phyloP scores from a whole-genome alignment of 2,329 filamentous ascomycete species.

The Claviceps cyperi region DNA sequence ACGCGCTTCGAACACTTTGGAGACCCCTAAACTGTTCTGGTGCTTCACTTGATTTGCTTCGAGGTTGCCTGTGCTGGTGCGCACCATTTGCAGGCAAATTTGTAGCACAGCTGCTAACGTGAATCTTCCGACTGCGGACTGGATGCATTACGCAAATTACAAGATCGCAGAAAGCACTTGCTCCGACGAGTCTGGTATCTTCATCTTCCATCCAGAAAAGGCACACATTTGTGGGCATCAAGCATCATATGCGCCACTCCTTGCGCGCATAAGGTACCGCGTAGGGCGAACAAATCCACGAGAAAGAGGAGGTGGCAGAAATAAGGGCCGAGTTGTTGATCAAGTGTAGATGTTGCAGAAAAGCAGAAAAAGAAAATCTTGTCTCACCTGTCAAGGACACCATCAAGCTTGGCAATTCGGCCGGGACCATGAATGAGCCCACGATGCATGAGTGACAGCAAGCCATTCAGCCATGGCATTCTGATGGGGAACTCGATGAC shows the following conservation, averaged over 20 bases:
- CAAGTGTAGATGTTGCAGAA: slow-evolving; percentile 8
- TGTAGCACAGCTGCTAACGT: slow-evolving; percentile 24
- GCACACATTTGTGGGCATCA: neutral
- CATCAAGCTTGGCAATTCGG: slow-evolving; percentile 57
- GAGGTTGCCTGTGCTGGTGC: slow-evolving; percentile 10
- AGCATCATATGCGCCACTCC: neutral
- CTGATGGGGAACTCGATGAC: slow-evolving; percentile 59
- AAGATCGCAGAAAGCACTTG: neutral
- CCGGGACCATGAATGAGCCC: slow-evolving; percentile 60
- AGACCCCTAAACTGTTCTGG: slow-evolving; percentile 28
- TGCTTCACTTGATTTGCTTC: slow-evolving; percentile 37
- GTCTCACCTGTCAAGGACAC: slow-evolving; percentile 79
- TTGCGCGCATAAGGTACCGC: slow-evolving; percentile 17
- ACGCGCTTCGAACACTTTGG: slow-evolving; percentile 8
- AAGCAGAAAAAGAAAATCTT: slow-evolving; percentile 7
- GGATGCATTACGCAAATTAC: slow-evolving; percentile 1
- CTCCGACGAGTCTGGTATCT: neutral
- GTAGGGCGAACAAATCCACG: slow-evolving; percentile 16
- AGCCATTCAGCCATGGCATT: slow-evolving; percentile 82
- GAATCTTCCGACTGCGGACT: slow-evolving; percentile 17
- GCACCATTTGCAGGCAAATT: slow-evolving; percentile 17
- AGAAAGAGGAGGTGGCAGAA: neutral
- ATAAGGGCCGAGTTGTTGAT: neutral
- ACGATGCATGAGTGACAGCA: slow-evolving; percentile 63
- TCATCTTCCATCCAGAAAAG: neutral